Conservation (phyloP, 1,139 yeast species). For the Blastobotrys aristatus region DNA sequence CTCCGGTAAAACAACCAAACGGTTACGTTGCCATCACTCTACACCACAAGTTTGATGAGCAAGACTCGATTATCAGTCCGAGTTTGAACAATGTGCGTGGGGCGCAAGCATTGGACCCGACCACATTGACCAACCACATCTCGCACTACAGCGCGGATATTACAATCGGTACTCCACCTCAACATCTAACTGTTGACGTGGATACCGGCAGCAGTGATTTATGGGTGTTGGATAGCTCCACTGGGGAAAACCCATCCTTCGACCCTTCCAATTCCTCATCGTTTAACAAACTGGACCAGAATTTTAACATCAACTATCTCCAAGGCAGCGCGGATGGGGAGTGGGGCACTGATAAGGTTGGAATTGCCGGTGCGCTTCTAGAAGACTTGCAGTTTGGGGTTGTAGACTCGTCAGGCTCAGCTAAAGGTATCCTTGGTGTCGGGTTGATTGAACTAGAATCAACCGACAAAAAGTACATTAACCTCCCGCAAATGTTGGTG, state of each 20-base stretch:
- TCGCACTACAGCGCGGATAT: slow-evolving; percentile 15
- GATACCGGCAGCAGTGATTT: slow-evolving; percentile 52
- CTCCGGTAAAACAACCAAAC: not conserved
- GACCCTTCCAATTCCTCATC: slow-evolving; percentile 21
- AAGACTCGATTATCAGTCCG: not conserved
- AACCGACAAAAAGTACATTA: slow-evolving; percentile 21
- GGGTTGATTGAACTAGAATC: slow-evolving; percentile 44
- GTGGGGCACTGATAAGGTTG: slow-evolving; percentile 46
- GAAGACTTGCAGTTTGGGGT: slow-evolving; percentile 43
- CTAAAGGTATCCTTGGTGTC: slow-evolving; percentile 48
- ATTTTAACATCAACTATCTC: slow-evolving; percentile 51
- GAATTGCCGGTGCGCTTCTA: slow-evolving; percentile 34
- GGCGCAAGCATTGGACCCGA: not conserved
- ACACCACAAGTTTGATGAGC: not conserved
- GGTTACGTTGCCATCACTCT: not conserved
- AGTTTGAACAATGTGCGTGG: not conserved
- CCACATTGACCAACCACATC: slow-evolving; percentile 10
- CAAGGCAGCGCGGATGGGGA: slow-evolving; percentile 48
- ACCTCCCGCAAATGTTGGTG: slow-evolving; percentile 9
- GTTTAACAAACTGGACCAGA: slow-evolving; percentile 18
- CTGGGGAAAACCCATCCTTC: slow-evolving; percentile 21
- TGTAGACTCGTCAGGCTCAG: slow-evolving; percentile 40
- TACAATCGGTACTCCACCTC: slow-evolving; percentile 20
- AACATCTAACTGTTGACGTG: slow-evolving; percentile 20
- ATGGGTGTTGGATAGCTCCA: slow-evolving; percentile 45